These are phyloP conservation scores for Gyrodon lividus DNA, from an alignment of 768 basidiomycete species.

Conservation along the genomic window DNA sequence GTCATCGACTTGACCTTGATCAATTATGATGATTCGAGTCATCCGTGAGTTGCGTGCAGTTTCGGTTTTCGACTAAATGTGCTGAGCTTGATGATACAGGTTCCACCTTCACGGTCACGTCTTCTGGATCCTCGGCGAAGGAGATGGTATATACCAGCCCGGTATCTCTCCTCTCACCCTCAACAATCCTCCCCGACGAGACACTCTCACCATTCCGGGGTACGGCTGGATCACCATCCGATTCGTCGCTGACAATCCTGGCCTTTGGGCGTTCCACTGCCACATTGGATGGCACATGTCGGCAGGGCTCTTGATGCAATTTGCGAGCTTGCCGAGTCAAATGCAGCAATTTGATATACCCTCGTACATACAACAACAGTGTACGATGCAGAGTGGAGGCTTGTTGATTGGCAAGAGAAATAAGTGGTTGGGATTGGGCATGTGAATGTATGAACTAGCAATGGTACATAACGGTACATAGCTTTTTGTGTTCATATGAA, in stretches of 20 bases:
- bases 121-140: constrained; percentile 37
- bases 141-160: constrained; percentile 33
- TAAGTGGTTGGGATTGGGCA: constrained; percentile 17
- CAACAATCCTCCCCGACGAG: constrained; percentile 40
- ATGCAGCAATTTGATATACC: constrained; percentile 36
- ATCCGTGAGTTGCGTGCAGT: constrained; percentile 22
- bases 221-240: constrained; percentile 39
- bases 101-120: constrained; percentile 41
- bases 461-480: too few relatives aligned
- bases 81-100: constrained; percentile 10
- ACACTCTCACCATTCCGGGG: constrained; percentile 41
- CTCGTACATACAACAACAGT: constrained; percentile 34
- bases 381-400: constrained; percentile 32
- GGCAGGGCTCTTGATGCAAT: constrained; percentile 40
- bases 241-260: constrained; percentile 44
- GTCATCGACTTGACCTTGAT: constrained; percentile 25
- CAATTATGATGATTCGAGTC: constrained; percentile 30
- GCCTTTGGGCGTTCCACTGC: constrained; percentile 48
- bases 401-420: constrained; percentile 16
- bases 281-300: constrained; percentile 42
- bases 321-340: constrained; percentile 37
- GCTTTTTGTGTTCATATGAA: too few relatives aligned
- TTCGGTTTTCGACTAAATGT: not conserved
- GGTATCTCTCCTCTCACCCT: constrained; percentile 29
- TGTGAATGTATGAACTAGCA: constrained; percentile 3